Evolutionary conservation across 257 asterid genomes (phyloP).

Genomic region (Nicotiana knightiana): DNA sequence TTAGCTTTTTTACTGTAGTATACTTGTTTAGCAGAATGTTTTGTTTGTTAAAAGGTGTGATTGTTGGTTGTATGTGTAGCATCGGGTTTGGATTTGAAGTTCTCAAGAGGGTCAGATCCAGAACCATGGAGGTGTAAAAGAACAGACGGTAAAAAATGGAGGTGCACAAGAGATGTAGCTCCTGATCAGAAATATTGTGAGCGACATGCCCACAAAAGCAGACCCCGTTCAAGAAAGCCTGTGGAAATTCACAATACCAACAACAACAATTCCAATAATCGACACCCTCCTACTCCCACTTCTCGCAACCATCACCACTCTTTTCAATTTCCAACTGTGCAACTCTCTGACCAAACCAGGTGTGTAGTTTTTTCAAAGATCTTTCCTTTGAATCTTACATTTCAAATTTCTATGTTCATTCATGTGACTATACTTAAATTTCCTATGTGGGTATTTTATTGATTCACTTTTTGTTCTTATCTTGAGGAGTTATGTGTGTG

Average conservation of each 20-base stretch:
- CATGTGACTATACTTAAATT: neutral
- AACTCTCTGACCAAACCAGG: slow-evolving; percentile 47
- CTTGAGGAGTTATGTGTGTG: slow-evolving; percentile 16
- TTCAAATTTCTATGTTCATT: neutral
- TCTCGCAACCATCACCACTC: slow-evolving; percentile 2
- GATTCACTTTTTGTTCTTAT: slow-evolving; percentile 33
- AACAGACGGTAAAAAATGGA: slow-evolving; percentile 78
- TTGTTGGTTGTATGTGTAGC: slow-evolving; percentile 3
- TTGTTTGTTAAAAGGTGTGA: neutral
- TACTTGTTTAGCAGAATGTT: neutral
- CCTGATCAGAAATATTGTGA: slow-evolving; percentile 32
- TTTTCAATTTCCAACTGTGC: slow-evolving; percentile 18
- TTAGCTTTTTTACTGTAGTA: no score
- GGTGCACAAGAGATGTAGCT: slow-evolving; percentile 36
- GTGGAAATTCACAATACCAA: slow-evolving; percentile 29
- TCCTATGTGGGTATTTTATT: neutral
- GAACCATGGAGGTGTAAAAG: slow-evolving; percentile 78
- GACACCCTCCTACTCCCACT: neutral
- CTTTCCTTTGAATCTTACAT: neutral
- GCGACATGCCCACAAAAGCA: slow-evolving; percentile 30
- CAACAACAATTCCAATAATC: neutral
- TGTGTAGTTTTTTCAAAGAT: slow-evolving; percentile 1
- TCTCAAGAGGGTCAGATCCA: slow-evolving; percentile 42
- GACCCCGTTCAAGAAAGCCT: slow-evolving; percentile 39
- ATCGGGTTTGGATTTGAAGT: slow-evolving; percentile 35